Evolutionary conservation across 208 protist genomes (phyloP), one percentile per base, ranked within the genome.

Genomic region (Leishmania lainsoni): DNA sequence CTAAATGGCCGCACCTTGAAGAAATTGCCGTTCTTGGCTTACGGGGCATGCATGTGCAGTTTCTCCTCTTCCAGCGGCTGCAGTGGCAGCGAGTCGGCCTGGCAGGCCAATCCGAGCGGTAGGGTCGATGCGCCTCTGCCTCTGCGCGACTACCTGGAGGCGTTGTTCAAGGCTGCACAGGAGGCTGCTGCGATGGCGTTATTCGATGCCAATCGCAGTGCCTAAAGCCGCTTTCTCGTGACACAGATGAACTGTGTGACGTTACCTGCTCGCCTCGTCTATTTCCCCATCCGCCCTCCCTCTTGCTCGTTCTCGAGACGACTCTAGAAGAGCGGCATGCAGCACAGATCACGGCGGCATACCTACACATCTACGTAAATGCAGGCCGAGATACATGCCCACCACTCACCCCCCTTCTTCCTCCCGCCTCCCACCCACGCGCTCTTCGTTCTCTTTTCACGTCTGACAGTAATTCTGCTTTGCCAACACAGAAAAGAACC

Each of bases 21-120:
- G 83, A 98, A 98, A 82, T 59, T 99, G 17, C 97, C 98, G 6
- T 98, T 99, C 75, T 79, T 99, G 1, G 94, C 97, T 20, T 96
- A 84, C 54, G 76, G 90, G 22, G 35, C 59, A 3, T 91, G 87
- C 56, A 12, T 84, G n/a, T 81, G 78, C 73, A 35, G 51, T 35
- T 39, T 39, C 35, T n/a, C 42, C 22, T 52, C 42, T 26, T 52
- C 45, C 10, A 49, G 35, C 68, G 68, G 26, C 65, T 61, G 52
- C 35, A 1, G 35, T 51, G 5, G 42, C n/a, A 32, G 35, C 49
- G 68, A n/a, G 32, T 70, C 76, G 42, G 48, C 48, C 14, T 58
- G 59, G 52, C 10, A 22, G 42, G 58, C 56, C 70, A 45, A n/a
- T 16, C 5, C 26, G 49, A 45, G 73, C 22, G 73, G 35, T 16